phyloP scores from a whole-genome alignment of 1,284 basidiomycete genomes.

The Ustilago bromivora region DNA sequence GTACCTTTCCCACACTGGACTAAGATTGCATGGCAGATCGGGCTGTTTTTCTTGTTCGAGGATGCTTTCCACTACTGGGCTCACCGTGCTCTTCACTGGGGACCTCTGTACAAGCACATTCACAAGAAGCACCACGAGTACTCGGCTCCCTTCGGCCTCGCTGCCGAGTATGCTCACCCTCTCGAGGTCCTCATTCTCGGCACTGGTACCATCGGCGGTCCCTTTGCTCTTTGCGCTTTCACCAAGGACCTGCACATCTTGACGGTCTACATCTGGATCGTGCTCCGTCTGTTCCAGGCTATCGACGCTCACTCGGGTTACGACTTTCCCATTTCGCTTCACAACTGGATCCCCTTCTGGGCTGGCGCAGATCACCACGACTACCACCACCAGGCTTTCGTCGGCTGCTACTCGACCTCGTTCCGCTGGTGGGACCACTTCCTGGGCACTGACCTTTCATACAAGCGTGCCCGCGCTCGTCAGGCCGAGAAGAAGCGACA shows the following conservation, averaged over 20 bases:
- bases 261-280: slow-evolving; percentile 94
- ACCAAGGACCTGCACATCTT: slow-evolving; percentile 78
- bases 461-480: slow-evolving; percentile 64
- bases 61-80: slow-evolving; percentile 86
- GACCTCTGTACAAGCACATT: slow-evolving; percentile 92
- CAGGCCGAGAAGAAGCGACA: slow-evolving; percentile 64
- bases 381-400: slow-evolving; percentile 69
- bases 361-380: slow-evolving; percentile 97
- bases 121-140: slow-evolving; percentile 97
- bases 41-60: slow-evolving; percentile 94
- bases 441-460: slow-evolving; percentile 66
- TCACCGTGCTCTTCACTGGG: slow-evolving; percentile 90
- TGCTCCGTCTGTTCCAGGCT: slow-evolving; percentile 93
- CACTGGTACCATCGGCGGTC: slow-evolving; percentile 87
- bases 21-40: slow-evolving; percentile 78
- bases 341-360: slow-evolving; percentile 96
- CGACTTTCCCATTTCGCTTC: slow-evolving; percentile 80
- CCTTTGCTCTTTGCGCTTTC: slow-evolving; percentile 84
- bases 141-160: slow-evolving; percentile 94
- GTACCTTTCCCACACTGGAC: slow-evolving; percentile 82
- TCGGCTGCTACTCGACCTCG: slow-evolving; percentile 66
- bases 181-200: slow-evolving; percentile 90
- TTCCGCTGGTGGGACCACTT: slow-evolving; percentile 69
- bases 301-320: slow-evolving; percentile 97
- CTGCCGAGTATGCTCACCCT: slow-evolving; percentile 97